Evolutionary conservation across 169 alveolate genomes (phyloP), one percentile per base, ranked within the genome.

Genomic region (Cryptosporidium tyzzeri): DNA sequence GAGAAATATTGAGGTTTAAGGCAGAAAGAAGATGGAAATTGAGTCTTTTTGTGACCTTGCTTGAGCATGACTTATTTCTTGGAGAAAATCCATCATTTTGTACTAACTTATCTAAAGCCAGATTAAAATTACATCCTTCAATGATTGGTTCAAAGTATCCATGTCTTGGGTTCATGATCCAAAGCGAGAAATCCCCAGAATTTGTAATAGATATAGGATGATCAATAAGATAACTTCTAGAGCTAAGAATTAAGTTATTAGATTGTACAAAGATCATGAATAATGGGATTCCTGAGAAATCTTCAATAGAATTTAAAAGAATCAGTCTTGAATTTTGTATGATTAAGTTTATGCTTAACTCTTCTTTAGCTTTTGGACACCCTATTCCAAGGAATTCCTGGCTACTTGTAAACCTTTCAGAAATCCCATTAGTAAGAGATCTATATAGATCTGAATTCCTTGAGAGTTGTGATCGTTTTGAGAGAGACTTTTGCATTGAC

Each of bases 161-260:
- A n/a, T 80, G 89, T 16, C 59, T 65, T n/a, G 89, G 80, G 50
- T 80, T 80, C 68, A 80, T 59, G 0, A 80, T 29, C 89, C 89
- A 80, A 45, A 80, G 26, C 8, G 71, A 44, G 12, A 80, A 62
- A 31, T 80, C 89, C 5, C 69, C 89, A 21, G 69, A 41, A 31
- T 50, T 80, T 12, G n/a, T n/a, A 10, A 44, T n/a, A 0, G 59
- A 61, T n/a, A 26, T 8, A 41, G 89, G 89, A 59, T 44, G 33
- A 4, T 44, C 71, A 8, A 31, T 16, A 21, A 16, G 26, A n/a
- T 9, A 8, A 44, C 55, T 44, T 10, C 45, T 65, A 39, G n/a
- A n/a, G 12, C 8, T 18, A 18, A 21, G 37, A 6, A 50, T 8
- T 31, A 65, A 44, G 16, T 48, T 67, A 18, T 62, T 62, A 23